Conservation (phyloP, 139 green algal species). For the Coelastrella sp. region DNA sequence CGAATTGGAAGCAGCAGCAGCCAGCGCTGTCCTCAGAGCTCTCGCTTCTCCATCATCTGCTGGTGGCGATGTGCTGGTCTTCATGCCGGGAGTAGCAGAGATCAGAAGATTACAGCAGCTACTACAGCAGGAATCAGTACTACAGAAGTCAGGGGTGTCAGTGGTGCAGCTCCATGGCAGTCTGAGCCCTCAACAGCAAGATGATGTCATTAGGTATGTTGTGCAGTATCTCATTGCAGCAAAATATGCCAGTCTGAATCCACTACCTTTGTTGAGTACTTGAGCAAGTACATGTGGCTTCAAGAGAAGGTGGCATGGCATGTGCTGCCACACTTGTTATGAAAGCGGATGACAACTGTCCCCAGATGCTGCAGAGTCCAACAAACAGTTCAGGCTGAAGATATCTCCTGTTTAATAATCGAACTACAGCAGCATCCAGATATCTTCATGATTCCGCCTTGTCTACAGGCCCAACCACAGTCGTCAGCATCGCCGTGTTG, state of each 20-base stretch:
- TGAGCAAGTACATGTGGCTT: no score
- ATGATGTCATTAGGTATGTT: slow-evolving; percentile 57
- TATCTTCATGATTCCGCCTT: no score
- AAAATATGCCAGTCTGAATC: no score
- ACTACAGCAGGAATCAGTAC: slow-evolving; percentile 31
- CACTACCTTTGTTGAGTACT: no score
- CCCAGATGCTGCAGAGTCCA: no score
- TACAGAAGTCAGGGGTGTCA: slow-evolving; percentile 14
- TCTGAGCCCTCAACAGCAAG: slow-evolving; percentile 65
- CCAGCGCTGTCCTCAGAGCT: slow-evolving; percentile 50
- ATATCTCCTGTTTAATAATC: no score
- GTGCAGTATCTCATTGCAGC: no score
- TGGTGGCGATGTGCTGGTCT: slow-evolving; percentile 50
- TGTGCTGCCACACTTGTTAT: no score
- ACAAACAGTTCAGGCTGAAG: no score
- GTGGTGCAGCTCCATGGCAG: slow-evolving; percentile 71
- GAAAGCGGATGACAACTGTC: no score
- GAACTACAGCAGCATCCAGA: no score
- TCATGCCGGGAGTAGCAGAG: slow-evolving; percentile 72
- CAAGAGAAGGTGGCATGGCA: no score
- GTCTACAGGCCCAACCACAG: slow-evolving; percentile 6
- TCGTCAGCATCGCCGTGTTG: slow-evolving; percentile 55
- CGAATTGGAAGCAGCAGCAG: slow-evolving; percentile 55
- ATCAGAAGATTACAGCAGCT: slow-evolving; percentile 58
- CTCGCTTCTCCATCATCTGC: slow-evolving; percentile 7